A percentile compares a stretch with the other conserved stretches of the same genome.
These are phyloP conservation scores for Thraustotheca clavata DNA, from an alignment of 352 stramenopile genomes.

Conservation along the genomic window DNA sequence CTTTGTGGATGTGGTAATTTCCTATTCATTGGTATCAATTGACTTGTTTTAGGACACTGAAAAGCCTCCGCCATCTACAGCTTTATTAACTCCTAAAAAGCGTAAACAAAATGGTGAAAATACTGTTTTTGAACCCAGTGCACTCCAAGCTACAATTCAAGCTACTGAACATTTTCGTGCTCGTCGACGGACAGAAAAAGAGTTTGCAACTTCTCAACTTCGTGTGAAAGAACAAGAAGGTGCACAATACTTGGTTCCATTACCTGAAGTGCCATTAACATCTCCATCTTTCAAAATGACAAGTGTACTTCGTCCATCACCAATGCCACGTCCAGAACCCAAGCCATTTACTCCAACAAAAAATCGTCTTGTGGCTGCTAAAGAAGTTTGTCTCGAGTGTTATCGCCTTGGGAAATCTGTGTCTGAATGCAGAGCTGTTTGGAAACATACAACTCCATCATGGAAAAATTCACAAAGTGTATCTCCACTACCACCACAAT, in stretches of 20 bases:
- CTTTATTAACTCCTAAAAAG: background rate
- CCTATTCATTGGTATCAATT: background rate
- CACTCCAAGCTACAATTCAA: slow-evolving; percentile 42
- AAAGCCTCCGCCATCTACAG: background rate
- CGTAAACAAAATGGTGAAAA: background rate
- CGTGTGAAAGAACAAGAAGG: slow-evolving; percentile 9
- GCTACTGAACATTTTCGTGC: slow-evolving; percentile 40
- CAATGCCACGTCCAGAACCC: background rate
- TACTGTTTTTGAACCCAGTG: slow-evolving; percentile 24
- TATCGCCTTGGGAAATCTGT: slow-evolving; percentile 16
- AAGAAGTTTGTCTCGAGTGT: slow-evolving; percentile 17
- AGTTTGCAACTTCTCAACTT: slow-evolving; percentile 4
- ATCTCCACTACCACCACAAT: background rate
- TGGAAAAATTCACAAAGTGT: slow-evolving; percentile 13
- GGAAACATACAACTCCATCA: slow-evolving; percentile 11
- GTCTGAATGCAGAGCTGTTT: slow-evolving; percentile 5
- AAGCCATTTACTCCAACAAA: background rate
- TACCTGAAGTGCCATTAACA: background rate
- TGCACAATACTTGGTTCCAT: background rate
- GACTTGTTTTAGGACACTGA: slow-evolving; percentile 16
- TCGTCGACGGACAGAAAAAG: slow-evolving; percentile 47
- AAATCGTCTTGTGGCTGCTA: slow-evolving; percentile 13
- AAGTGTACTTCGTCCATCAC: slow-evolving; percentile 2
- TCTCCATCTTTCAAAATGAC: background rate
- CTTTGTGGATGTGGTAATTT: slow-evolving; percentile 35